phyloP scores from a whole-genome alignment of 2,329 filamentous ascomycete species.

The Colletotrichum caudatum region DNA sequence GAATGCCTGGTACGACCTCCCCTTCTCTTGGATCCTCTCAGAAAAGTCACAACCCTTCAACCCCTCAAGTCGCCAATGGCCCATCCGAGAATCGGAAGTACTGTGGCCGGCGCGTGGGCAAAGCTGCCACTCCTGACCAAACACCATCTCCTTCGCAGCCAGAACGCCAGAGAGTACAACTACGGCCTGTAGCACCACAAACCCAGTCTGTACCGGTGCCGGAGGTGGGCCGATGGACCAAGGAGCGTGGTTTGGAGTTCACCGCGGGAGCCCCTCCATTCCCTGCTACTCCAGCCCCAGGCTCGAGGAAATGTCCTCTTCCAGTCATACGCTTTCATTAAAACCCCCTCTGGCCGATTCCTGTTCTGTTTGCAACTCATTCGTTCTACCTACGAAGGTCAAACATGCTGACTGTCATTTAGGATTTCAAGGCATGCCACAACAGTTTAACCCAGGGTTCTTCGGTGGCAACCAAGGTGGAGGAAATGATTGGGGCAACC shows the following conservation, averaged over 20 bases:
- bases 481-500: slow-evolving; percentile 78
- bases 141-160: neutral
- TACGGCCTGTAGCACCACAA: neutral
- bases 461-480: slow-evolving; percentile 68
- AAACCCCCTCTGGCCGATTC: neutral
- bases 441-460: slow-evolving; percentile 80
- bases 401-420: slow-evolving; percentile 44
- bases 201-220: neutral
- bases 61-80: neutral
- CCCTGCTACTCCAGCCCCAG: neutral
- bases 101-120: slow-evolving; percentile 8
- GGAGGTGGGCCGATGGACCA: slow-evolving; percentile 20
- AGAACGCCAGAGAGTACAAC: slow-evolving; percentile 12
- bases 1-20: slow-evolving; percentile 65
- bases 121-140: slow-evolving; percentile 8
- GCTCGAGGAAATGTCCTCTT: slow-evolving; percentile 1
- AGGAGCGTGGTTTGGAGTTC: slow-evolving; percentile 19
- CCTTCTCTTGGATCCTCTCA: slow-evolving; percentile 28
- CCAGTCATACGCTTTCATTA: neutral
- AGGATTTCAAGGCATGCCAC: slow-evolving; percentile 77
- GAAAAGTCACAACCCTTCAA: neutral
- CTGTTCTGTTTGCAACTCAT: slow-evolving; percentile 13
- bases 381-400: neutral
- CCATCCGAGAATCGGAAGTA: slow-evolving; percentile 8
- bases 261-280: neutral